Evolutionary conservation across 2,329 filamentous ascomycete species (phyloP).

Genomic region (Xenoacremonium recifei): DNA sequence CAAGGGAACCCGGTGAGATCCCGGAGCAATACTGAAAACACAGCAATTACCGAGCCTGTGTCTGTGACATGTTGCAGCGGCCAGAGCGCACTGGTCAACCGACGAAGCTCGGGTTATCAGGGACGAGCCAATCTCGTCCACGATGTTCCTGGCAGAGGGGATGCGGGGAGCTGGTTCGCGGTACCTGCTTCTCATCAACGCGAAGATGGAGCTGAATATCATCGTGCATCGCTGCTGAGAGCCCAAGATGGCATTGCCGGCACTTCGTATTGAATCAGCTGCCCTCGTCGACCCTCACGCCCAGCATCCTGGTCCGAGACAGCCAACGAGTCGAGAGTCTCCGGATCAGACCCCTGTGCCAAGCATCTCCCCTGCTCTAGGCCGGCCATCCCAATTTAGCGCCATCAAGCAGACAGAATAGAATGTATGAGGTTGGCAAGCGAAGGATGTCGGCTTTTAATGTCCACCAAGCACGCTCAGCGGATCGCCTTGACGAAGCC

Average conservation of each 20-base stretch:
- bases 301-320: background rate
- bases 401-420: conserved; percentile 6
- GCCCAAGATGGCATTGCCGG: background rate
- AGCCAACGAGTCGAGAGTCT: background rate
- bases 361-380: conserved; percentile 8
- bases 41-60: too few species aligned
- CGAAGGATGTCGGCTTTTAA: conserved; percentile 2
- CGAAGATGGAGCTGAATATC: too few species aligned
- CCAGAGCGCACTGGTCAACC: too few species aligned
- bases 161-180: too few species aligned
- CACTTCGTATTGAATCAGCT: background rate
- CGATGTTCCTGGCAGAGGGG: too few species aligned
- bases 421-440: background rate
- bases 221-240: background rate
- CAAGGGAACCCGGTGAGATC: too few species aligned
- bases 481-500: conserved; percentile 6
- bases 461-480: conserved; percentile 3
- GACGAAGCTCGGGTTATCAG: too few species aligned
- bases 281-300: background rate
- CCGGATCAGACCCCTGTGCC: background rate
- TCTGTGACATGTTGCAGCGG: too few species aligned
- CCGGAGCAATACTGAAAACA: too few species aligned
- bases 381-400: conserved; percentile 20
- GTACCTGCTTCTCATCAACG: too few species aligned
- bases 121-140: too few species aligned